These are phyloP conservation scores for Datisca glomerata DNA, from an alignment of 306 rosid genomes.

Conservation along the genomic window DNA sequence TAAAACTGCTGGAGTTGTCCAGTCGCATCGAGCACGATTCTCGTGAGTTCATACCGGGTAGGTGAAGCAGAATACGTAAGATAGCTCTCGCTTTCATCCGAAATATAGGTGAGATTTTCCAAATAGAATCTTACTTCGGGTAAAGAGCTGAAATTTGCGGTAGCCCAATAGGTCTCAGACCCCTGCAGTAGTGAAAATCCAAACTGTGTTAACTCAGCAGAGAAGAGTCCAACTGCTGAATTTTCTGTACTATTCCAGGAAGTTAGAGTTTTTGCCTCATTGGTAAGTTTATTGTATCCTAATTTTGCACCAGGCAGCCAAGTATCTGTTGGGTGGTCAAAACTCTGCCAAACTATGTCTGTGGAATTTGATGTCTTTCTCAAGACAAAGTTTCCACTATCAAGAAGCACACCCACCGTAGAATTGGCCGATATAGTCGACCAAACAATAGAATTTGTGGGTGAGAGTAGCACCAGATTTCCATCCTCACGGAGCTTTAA, in stretches of 20 bases:
- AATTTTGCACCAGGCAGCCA: slow-evolving; percentile 24
- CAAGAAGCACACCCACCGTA: slow-evolving; percentile 9
- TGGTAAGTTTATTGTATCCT: slow-evolving; percentile 13
- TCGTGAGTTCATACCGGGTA: neutral
- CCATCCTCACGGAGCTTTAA: slow-evolving; percentile 14
- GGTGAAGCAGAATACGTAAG: slow-evolving; percentile 2
- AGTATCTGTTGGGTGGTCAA: slow-evolving; percentile 31
- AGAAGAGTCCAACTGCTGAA: slow-evolving; percentile 20
- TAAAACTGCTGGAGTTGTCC: slow-evolving; percentile 17
- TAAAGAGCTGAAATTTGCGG: neutral
- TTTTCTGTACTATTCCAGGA: slow-evolving; percentile 15
- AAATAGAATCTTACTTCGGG: slow-evolving; percentile 2
- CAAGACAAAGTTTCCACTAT: slow-evolving; percentile 19
- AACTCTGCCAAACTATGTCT: slow-evolving; percentile 25
- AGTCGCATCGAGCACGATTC: slow-evolving; percentile 13
- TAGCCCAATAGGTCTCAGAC: slow-evolving; percentile 10
- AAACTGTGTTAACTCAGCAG: slow-evolving; percentile 9
- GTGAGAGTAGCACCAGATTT: slow-evolving; percentile 1
- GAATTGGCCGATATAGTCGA: slow-evolving; percentile 11
- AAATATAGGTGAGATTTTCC: slow-evolving; percentile 2
- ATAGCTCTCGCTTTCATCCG: slow-evolving; percentile 10
- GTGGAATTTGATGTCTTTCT: slow-evolving; percentile 5
- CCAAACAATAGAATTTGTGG: slow-evolving; percentile 13
- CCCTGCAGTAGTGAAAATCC: slow-evolving; percentile 6
- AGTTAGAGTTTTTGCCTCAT: slow-evolving; percentile 1